These are phyloP conservation scores for Trametes sanguinea DNA, from an alignment of 768 basidiomycete species.

Conservation along the genomic window DNA sequence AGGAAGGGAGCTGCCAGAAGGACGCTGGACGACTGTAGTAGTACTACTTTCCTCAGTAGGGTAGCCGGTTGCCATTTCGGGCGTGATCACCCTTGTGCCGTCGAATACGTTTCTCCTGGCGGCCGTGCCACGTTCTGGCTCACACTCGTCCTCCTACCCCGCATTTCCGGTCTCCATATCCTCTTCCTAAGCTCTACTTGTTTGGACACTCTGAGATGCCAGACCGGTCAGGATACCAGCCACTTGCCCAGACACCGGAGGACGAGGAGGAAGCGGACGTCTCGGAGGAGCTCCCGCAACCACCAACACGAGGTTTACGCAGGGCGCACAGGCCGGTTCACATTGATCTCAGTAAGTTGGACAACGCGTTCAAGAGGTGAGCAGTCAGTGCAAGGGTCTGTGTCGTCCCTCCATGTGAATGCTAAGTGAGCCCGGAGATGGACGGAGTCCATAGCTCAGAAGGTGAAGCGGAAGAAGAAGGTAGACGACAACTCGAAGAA, in stretches of 20 bases:
- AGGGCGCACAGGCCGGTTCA: conserved; percentile 52
- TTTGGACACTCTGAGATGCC: conserved; percentile 36
- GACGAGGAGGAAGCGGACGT: conserved; percentile 46
- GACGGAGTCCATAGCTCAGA: conserved; percentile 86
- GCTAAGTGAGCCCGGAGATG: conserved; percentile 48
- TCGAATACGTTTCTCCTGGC: conserved; percentile 12
- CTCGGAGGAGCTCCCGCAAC: conserved; percentile 32
- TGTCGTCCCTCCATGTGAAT: neutral
- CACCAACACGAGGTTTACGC: conserved; percentile 33
- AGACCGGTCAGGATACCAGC: conserved; percentile 48
- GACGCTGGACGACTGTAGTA: neutral
- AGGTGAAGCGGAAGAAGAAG: conserved; percentile 80
- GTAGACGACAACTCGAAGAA: conserved; percentile 61
- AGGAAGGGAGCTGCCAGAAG: neutral
- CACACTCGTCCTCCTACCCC: neutral
- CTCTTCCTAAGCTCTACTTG: neutral
- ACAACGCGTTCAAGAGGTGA: conserved; percentile 81
- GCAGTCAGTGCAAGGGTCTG: conserved; percentile 10
- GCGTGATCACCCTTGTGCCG: conserved; percentile 1
- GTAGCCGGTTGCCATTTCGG: conserved; percentile 11
- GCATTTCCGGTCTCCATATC: neutral
- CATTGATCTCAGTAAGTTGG: conserved; percentile 79
- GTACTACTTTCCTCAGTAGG: conserved; percentile 9
- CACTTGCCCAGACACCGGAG: conserved; percentile 40
- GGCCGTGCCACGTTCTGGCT: conserved; percentile 17